phyloP scores from a whole-genome alignment of 2,329 filamentous ascomycete genomes.

The Calonectria hongkongensis region DNA sequence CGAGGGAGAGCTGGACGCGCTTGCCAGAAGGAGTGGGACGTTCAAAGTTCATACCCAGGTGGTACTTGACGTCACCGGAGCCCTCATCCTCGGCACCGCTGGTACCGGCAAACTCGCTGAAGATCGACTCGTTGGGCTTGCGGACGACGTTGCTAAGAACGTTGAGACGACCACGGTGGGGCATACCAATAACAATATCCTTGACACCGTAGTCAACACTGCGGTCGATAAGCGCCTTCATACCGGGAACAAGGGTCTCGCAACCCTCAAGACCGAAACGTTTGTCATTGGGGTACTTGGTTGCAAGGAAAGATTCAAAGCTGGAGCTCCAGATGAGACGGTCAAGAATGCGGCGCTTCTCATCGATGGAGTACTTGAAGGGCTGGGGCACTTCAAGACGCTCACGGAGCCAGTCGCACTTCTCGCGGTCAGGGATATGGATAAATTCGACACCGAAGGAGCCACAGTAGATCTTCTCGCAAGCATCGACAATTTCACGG shows the following conservation, averaged over 20 bases:
- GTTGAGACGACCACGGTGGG: constrained; percentile 97
- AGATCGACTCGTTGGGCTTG: constrained; percentile 99
- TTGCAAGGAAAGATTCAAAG: constrained; percentile 96
- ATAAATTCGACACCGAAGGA: constrained; percentile 99
- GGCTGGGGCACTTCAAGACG: constrained; percentile 94
- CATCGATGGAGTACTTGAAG: constrained; percentile 98
- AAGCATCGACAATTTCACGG: constrained; percentile 93
- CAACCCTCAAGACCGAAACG: constrained; percentile 98
- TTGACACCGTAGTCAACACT: constrained; percentile 99
- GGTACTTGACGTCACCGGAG: constrained; percentile 99
- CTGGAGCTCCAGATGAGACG: constrained; percentile 98
- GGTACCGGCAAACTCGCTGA: constrained; percentile 96
- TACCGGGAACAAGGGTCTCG: constrained; percentile 96
- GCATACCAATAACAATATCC: constrained; percentile 99
- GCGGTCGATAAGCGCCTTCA: constrained; percentile 99
- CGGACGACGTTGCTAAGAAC: constrained; percentile 98
- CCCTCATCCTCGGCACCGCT: constrained; percentile 93
- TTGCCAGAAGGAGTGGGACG: constrained; percentile 98
- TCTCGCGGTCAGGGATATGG: constrained; percentile 96
- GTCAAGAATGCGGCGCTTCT: constrained; percentile 98
- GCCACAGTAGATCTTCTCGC: constrained; percentile 96
- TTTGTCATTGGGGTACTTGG: constrained; percentile 99
- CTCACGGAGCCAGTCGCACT: constrained; percentile 98
- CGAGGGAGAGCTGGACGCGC: constrained; percentile 98
- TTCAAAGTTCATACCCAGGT: constrained; percentile 99